Evolutionary conservation across 768 basidiomycete genomes (phyloP).

Genomic region (Pleurotus salmoneostramineus): DNA sequence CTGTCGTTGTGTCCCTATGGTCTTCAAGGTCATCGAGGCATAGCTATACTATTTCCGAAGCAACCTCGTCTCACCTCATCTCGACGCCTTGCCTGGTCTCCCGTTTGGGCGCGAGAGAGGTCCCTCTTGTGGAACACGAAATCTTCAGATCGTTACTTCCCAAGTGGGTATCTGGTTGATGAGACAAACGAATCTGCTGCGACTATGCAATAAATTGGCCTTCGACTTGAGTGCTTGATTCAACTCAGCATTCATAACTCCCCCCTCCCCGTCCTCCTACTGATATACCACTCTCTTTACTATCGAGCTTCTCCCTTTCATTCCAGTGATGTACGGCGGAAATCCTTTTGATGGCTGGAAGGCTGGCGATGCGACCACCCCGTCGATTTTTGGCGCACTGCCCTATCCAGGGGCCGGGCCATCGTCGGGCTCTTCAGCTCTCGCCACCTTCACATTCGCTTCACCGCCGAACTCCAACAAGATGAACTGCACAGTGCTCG

Average conservation of each 20-base stretch:
- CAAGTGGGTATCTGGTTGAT: not conserved
- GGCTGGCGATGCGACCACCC: not conserved
- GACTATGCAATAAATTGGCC: slow-evolving; percentile 3
- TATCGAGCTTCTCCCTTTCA: no score
- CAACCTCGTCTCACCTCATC: not conserved
- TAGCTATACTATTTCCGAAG: not conserved
- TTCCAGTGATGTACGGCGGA: not conserved
- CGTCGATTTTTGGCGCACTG: slow-evolving; percentile 10
- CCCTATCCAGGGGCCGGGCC: slow-evolving; percentile 5
- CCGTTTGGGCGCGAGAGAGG: not conserved
- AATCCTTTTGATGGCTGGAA: slow-evolving; percentile 7
- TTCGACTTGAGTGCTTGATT: not conserved
- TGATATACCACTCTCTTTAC: no score
- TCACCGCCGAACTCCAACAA: slow-evolving; percentile 30
- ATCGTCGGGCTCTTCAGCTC: slow-evolving; percentile 18
- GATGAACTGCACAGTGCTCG: slow-evolving; percentile 38
- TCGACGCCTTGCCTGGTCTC: not conserved
- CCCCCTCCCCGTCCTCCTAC: not conserved
- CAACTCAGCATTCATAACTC: not conserved
- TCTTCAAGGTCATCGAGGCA: not conserved
- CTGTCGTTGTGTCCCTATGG: not conserved
- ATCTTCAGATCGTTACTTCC: not conserved
- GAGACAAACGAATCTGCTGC: slow-evolving; percentile 3
- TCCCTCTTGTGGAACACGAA: not conserved
- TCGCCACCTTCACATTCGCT: slow-evolving; percentile 38